phyloP scores from a whole-genome alignment of 768 basidiomycete species.

The Butyriboletus loyo region DNA sequence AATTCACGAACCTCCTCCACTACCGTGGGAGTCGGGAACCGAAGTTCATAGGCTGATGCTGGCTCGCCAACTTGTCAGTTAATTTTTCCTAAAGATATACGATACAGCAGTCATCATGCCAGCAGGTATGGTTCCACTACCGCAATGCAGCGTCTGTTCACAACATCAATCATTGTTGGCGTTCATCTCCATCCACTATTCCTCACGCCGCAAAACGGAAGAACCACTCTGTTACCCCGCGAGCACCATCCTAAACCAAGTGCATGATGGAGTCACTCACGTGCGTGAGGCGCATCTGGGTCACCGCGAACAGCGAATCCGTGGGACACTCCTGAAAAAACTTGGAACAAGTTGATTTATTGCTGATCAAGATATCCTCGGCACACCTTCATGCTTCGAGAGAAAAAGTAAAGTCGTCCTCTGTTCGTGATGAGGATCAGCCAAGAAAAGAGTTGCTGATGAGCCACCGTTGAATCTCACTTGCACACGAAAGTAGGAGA shows the following conservation, averaged over 20 bases:
- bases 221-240: constrained; percentile 49
- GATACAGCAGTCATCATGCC: too few species aligned
- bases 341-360: constrained; percentile 51
- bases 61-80: too few species aligned
- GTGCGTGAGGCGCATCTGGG: constrained; percentile 9
- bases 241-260: constrained; percentile 32
- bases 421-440: constrained; percentile 25
- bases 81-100: too few species aligned
- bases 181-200: neutral
- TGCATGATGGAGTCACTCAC: constrained; percentile 9
- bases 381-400: constrained; percentile 48
- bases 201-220: constrained; percentile 34
- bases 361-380: constrained; percentile 50
- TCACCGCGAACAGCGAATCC: constrained; percentile 28
- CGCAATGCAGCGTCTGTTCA: too few species aligned
- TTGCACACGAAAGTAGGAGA: constrained; percentile 26
- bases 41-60: too few species aligned
- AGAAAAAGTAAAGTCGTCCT: constrained; percentile 52
- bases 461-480: constrained; percentile 8
- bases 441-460: neutral
- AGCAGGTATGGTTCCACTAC: too few species aligned
- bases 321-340: constrained; percentile 46
- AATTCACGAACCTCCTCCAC: too few species aligned
- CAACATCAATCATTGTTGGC: neutral
- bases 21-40: too few species aligned